Evolutionary conservation across 495 filamentous ascomycete genomes (phyloP), one percentile per base, ranked within the genome.

Genomic region (Penicillium antarcticum): DNA sequence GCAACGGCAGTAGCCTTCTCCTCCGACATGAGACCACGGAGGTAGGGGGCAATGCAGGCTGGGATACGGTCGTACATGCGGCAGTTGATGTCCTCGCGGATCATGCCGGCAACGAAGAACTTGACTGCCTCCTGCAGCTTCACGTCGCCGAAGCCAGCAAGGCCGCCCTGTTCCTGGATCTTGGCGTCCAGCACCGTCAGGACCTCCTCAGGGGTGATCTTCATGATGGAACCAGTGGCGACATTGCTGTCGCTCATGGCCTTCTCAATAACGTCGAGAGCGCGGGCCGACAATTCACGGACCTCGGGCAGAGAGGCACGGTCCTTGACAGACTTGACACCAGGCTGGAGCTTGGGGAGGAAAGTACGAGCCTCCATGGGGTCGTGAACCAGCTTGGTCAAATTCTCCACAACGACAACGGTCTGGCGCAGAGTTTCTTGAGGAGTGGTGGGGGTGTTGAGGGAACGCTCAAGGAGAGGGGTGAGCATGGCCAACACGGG

Each of bases 321-420:
- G 53, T 91, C 85, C 60, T 87, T 81, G 50, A 97, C 92, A 24
- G 72, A 80, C 78, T 96, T 90, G 14, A 99, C 83, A 81, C 94
- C 94, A 35, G 94, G 94, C 66, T 88, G 88, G 36, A 99, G 84
- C 69, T 95, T 96, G 39, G 94, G 94, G 60, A 99, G 76, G 80
- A 99, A 99, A 54, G 91, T 89, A 37, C 95, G 82, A 16, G 94
- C 94, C 73, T 99, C 94, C 29, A 96, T 82, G 5, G 94, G 94
- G 65, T 99, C 95, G 69, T 99, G 94, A 21, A 99, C 94, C 23
- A 99, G 80, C 77, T 96, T 99, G 41, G 94, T 99, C 73, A 99
- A 71, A 69, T 99, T 99, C 74, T 99, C 94, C 24, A 95, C 89
- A n/a, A 99, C 95, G 14, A 97, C 89, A 17, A 95, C 91, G 4